Percentiles rank a stretch among this genome's conserved stretches.
Conservation (phyloP, 345 rosid species). For the Rhodamnia rubescens region DNA sequence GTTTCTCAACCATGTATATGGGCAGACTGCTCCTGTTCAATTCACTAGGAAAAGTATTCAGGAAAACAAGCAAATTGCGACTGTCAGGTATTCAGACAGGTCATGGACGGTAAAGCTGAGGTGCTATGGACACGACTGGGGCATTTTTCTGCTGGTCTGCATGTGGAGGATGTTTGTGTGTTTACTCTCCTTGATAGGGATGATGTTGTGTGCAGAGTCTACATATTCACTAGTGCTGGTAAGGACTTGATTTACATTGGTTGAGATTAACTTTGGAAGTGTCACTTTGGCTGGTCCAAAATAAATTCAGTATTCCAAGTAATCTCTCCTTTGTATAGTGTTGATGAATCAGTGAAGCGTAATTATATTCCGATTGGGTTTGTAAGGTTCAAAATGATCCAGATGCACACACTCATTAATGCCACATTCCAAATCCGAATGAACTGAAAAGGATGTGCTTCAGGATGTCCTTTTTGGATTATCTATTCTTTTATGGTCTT, state of each 20-base stretch:
- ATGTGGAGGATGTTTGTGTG: background rate
- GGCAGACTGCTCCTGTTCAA: no score
- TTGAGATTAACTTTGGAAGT: no score
- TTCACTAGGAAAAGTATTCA: no score
- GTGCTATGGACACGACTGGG: no score
- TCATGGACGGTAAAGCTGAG: no score
- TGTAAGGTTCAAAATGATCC: background rate
- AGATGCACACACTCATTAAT: background rate
- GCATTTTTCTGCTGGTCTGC: background rate
- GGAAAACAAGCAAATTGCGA: no score
- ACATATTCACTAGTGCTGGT: background rate
- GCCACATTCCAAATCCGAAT: background rate
- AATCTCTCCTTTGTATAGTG: background rate
- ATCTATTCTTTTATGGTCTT: background rate
- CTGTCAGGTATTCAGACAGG: no score
- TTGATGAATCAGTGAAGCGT: background rate
- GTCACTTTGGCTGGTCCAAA: background rate
- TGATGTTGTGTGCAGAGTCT: background rate
- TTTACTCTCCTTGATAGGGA: background rate
- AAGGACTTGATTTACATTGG: background rate
- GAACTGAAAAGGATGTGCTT: background rate
- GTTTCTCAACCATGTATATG: no score
- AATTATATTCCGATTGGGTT: background rate
- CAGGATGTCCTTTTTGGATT: background rate
- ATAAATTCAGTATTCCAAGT: background rate